These are phyloP conservation scores for Anisodus acutangulus DNA, from an alignment of 257 asterid genomes.

Conservation along the genomic window DNA sequence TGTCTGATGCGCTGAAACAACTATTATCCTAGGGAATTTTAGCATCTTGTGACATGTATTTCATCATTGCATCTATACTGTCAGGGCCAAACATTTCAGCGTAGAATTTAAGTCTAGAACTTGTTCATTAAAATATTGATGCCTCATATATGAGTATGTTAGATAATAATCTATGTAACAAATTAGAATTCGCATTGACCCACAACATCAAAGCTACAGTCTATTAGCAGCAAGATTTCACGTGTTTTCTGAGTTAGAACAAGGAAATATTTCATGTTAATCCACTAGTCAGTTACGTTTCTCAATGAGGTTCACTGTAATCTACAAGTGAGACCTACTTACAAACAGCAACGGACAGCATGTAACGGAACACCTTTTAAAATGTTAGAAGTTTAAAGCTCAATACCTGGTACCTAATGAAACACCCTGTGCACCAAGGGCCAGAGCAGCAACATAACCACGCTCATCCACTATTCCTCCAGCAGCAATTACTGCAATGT, in stretches of 20 bases:
- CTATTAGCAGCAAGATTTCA: background rate
- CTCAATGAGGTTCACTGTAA: background rate
- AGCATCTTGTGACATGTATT: background rate
- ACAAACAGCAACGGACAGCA: background rate
- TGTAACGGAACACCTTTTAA: background rate
- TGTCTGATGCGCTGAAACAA: background rate
- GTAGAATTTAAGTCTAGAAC: background rate
- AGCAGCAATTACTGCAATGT: slow-evolving; percentile 74
- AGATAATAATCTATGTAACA: background rate
- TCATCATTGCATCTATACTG: background rate
- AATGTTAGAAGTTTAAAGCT: background rate
- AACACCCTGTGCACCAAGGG: slow-evolving; percentile 89
- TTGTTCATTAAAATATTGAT: background rate
- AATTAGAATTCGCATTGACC: background rate
- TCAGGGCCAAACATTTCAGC: background rate
- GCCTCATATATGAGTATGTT: background rate
- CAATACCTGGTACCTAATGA: slow-evolving; percentile 82
- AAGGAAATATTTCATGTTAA: background rate
- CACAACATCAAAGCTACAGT: background rate
- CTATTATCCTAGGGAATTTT: background rate
- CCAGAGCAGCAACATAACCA: slow-evolving; percentile 91
- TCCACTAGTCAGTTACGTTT: background rate
- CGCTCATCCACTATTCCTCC: slow-evolving; percentile 93
- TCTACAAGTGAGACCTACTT: background rate
- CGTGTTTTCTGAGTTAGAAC: background rate